Evolutionary conservation across 1,284 basidiomycete genomes (phyloP), one percentile per base, ranked within the genome.

Genomic region (Pseudozyma sp.): DNA sequence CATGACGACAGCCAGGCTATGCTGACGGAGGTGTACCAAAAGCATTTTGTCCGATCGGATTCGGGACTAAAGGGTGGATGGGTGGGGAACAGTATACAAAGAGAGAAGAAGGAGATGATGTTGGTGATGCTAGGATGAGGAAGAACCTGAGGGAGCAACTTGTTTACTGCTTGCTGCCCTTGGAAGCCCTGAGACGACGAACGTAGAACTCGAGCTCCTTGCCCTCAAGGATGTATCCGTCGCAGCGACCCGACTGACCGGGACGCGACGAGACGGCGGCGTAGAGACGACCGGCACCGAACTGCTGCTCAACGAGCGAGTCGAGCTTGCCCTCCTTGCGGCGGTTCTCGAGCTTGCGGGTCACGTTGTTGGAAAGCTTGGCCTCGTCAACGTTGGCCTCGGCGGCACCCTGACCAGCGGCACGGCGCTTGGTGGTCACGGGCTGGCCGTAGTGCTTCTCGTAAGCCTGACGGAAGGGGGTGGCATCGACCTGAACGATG

Each of bases 401-500:
- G 17, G 68, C 67, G 37, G 69, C 74, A 59, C 77, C 77, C 63
- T 70, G 64, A 61, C 75, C 80, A 33, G 79, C 75, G 35, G 72
- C 76, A 65, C 82, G 80, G 45, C 80, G 78, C 78, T 80, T 81
- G 56, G 73, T 81, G 58, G 81, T 83, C 58, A 84, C 81, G 53
- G 82, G 80, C 69, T 81, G 72, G 51, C 82, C 82, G 75, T 84
- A 84, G 81, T 82, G 78, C 82, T 84, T 84, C 80, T 84, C 82
- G 77, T 82, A 84, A 31, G 81, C 80, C 71, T 81, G 77, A 47
- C 82, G 82, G 82, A 84, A 84, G 30, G 82, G 82, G 19, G 81
- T 84, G 35, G 82, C 82, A 52, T 84, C 82, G 50, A 84, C 78
- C 77, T 84, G 82, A 58, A 84, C 81, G 54, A 84, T 76, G 70